Conservation (phyloP, 2,329 filamentous ascomycete genomes). For the Cladophialophora carrionii region DNA sequence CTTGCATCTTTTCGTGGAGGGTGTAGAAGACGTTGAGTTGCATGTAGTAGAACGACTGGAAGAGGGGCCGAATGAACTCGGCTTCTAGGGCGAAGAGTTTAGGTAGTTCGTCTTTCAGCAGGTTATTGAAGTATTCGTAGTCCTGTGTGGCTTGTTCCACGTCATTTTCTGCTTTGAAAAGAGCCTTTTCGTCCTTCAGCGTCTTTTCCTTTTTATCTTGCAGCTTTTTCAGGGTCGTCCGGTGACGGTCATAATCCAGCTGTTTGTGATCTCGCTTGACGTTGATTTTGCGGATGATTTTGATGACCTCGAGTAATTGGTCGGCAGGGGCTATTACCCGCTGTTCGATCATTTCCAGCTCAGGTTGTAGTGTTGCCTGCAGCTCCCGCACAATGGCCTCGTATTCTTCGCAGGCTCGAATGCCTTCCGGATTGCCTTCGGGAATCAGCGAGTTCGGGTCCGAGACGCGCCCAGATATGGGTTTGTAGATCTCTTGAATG, state of each 20-base stretch:
- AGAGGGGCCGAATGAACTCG: conserved; percentile 94
- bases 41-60: conserved; percentile 99
- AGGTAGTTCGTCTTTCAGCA: conserved; percentile 93
- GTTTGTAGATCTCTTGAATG: conserved; percentile 95
- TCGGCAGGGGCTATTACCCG: conserved; percentile 90
- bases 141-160: conserved; percentile 91
- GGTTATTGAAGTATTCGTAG: conserved; percentile 96
- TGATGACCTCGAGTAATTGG: conserved; percentile 92
- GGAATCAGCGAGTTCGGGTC: conserved; percentile 81
- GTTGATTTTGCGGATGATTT: conserved; percentile 85
- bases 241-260: conserved; percentile 90
- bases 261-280: conserved; percentile 96
- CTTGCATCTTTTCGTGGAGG: conserved; percentile 96
- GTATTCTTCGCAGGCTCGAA: conserved; percentile 94
- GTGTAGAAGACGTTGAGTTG: conserved; percentile 99
- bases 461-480: conserved; percentile 92
- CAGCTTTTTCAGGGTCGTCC: conserved; percentile 82
- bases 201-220: conserved; percentile 97
- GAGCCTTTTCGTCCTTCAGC: conserved; percentile 93
- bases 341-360: conserved; percentile 96
- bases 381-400: conserved; percentile 87
- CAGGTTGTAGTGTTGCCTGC: conserved; percentile 82
- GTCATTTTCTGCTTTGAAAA: conserved; percentile 93
- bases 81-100: conserved; percentile 86
- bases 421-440: conserved; percentile 90